A percentile compares a stretch with the other conserved stretches of the same genome.
phyloP scores from a whole-genome alignment of 1,284 basidiomycete genomes.

The Hypsizygus ulmarius region DNA sequence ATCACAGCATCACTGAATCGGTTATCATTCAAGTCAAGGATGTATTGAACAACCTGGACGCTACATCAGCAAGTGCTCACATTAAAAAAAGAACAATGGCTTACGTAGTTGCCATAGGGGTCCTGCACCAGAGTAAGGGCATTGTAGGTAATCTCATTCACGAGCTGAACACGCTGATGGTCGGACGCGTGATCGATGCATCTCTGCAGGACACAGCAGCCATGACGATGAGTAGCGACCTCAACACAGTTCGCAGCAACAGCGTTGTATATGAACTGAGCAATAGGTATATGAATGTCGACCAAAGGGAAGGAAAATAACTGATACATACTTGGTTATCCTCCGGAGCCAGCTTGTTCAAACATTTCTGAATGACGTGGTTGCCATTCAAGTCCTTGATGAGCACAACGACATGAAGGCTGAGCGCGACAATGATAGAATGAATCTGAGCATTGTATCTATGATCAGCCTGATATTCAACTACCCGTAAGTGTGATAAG shows the following conservation, averaged over 20 bases:
- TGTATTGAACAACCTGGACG: slow-evolving; percentile 88
- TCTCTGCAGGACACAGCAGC: slow-evolving; percentile 97
- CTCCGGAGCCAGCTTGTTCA: slow-evolving; percentile 96
- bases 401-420: slow-evolving; percentile 96
- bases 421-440: slow-evolving; percentile 95
- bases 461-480: slow-evolving; percentile 62
- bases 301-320: background rate
- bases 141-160: slow-evolving; percentile 99
- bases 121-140: slow-evolving; percentile 98
- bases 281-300: background rate
- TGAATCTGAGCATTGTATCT: slow-evolving; percentile 90
- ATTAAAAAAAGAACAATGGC: slow-evolving; percentile 26
- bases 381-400: slow-evolving; percentile 99
- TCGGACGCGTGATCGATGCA: slow-evolving; percentile 99
- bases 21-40: slow-evolving; percentile 96
- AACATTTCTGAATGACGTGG: slow-evolving; percentile 99
- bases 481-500: slow-evolving; percentile 41
- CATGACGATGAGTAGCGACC: slow-evolving; percentile 98
- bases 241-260: slow-evolving; percentile 99
- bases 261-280: slow-evolving; percentile 97
- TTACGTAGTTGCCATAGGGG: slow-evolving; percentile 94
- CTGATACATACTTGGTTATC: slow-evolving; percentile 83
- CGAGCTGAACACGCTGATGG: slow-evolving; percentile 92
- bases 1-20: slow-evolving; percentile 98
- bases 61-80: slow-evolving; percentile 8